Conservation (phyloP, 345 rosid species). For the Microthlaspi erraticum region DNA sequence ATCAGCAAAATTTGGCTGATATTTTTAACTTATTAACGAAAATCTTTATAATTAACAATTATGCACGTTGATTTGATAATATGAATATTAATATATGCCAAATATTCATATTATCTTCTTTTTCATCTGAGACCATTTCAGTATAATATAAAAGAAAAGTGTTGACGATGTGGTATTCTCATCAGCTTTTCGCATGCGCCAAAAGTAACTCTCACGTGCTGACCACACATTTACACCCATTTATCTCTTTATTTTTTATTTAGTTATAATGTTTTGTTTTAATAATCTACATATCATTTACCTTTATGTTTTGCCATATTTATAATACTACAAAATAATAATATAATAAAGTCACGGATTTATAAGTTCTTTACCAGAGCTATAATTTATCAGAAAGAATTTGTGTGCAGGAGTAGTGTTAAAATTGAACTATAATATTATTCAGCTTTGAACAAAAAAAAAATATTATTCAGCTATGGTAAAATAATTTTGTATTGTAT, state of each 20-base stretch:
- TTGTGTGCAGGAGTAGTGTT: too few relatives aligned
- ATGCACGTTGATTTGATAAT: neutral
- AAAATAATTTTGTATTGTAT: neutral
- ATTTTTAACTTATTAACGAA: too few relatives aligned
- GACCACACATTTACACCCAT: constrained; percentile 46
- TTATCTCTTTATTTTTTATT: constrained; percentile 35
- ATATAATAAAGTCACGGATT: too few relatives aligned
- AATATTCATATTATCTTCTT: constrained; percentile 1
- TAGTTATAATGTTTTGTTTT: neutral
- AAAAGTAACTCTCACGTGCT: constrained; percentile 54
- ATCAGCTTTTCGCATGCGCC: constrained; percentile 53
- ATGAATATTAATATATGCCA: constrained; percentile 18
- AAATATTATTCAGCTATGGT: neutral
- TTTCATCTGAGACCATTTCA: constrained; percentile 24
- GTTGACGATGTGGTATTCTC: constrained; percentile 43
- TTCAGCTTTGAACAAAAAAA: too few relatives aligned
- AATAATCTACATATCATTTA: neutral
- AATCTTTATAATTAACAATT: too few relatives aligned
- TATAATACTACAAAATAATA: neutral
- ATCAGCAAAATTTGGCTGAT: too few relatives aligned
- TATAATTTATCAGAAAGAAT: neutral
- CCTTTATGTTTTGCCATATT: constrained; percentile 3
- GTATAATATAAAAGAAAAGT: constrained; percentile 39
- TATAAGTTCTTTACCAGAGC: neutral
- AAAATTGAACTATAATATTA: too few relatives aligned